A percentile compares a stretch with the other conserved stretches of the same genome.
Evolutionary conservation across 2,329 filamentous ascomycete species (phyloP).

Genomic region (Colletotrichum sublineola): DNA sequence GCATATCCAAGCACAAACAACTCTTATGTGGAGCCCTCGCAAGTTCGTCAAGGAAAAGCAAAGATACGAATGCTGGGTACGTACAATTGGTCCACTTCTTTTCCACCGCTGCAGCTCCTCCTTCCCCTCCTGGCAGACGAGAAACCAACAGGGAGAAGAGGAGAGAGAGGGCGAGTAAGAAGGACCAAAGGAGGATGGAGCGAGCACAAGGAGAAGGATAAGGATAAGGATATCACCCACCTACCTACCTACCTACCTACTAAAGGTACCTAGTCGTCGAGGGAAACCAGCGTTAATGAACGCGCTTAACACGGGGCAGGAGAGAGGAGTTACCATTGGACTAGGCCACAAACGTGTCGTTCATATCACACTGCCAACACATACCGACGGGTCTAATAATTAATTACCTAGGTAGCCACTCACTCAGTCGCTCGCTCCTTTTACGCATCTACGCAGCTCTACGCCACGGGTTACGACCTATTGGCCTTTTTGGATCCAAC

Average conservation of each 20-base stretch:
- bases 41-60: slow-evolving; percentile 37
- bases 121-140: neutral
- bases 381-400: slow-evolving; percentile 28
- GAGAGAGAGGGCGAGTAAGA: neutral
- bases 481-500: slow-evolving; percentile 12
- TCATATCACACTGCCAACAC: slow-evolving; percentile 25
- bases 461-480: neutral
- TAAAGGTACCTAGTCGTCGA: neutral
- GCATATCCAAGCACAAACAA: slow-evolving; percentile 41
- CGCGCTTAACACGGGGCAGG: slow-evolving; percentile 28
- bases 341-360: neutral
- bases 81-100: neutral
- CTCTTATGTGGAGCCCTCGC: slow-evolving; percentile 24
- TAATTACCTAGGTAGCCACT: neutral
- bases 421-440: neutral
- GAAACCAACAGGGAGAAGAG: slow-evolving; percentile 17
- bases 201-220: neutral
- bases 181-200: slow-evolving; percentile 8
- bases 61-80: slow-evolving; percentile 13
- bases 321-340: slow-evolving; percentile 6
- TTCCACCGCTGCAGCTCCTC: slow-evolving; percentile 15
- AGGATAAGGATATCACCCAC: too few relatives aligned
- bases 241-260: neutral
- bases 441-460: too few relatives aligned
- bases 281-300: slow-evolving; percentile 22